A percentile compares a stretch with the other conserved stretches of the same genome.
These are phyloP conservation scores for Aspergillus coremiiformis DNA, from an alignment of 495 filamentous ascomycete genomes.

Conservation along the genomic window DNA sequence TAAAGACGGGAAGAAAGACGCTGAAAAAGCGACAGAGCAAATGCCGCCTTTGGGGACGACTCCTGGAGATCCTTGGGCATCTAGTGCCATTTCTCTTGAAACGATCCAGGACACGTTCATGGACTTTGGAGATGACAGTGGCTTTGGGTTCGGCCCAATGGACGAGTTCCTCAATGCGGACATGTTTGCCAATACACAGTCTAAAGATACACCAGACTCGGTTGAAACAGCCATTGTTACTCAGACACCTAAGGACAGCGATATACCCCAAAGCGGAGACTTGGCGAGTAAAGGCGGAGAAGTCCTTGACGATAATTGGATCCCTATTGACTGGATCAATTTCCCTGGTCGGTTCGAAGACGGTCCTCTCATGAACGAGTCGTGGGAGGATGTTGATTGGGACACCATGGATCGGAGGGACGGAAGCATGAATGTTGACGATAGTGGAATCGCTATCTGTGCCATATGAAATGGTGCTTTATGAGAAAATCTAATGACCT, in stretches of 20 bases:
- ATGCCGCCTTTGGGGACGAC: constrained; percentile 4
- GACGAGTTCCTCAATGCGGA: constrained; percentile 40
- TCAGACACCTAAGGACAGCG: constrained; percentile 32
- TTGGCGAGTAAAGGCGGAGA: constrained; percentile 13
- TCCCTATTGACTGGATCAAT: constrained; percentile 28
- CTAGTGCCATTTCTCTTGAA: constrained; percentile 36
- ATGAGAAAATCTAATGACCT: constrained; percentile 4
- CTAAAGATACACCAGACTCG: constrained; percentile 37
- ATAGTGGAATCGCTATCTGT: constrained; percentile 20
- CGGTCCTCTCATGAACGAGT: constrained; percentile 15
- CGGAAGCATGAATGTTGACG: constrained; percentile 16
- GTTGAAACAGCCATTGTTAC: constrained; percentile 29
- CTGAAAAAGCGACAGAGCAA: constrained; percentile 18
- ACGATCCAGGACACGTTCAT: constrained; percentile 38
- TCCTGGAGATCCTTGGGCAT: constrained; percentile 35
- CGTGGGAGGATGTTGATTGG: constrained; percentile 29
- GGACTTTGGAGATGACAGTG: constrained; percentile 21
- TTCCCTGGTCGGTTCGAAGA: constrained; percentile 22
- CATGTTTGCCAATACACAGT: constrained; percentile 34
- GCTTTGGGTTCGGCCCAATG: constrained; percentile 29
- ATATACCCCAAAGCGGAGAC: constrained; percentile 15
- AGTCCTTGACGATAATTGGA: constrained; percentile 23
- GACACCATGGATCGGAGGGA: constrained; percentile 26
- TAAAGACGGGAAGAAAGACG: constrained; percentile 28
- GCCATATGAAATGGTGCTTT: constrained; percentile 17